Percentiles rank a stretch among this genome's conserved stretches.
These are phyloP conservation scores for Thozetella sp. DNA, from an alignment of 495 filamentous ascomycete species.

Conservation along the genomic window DNA sequence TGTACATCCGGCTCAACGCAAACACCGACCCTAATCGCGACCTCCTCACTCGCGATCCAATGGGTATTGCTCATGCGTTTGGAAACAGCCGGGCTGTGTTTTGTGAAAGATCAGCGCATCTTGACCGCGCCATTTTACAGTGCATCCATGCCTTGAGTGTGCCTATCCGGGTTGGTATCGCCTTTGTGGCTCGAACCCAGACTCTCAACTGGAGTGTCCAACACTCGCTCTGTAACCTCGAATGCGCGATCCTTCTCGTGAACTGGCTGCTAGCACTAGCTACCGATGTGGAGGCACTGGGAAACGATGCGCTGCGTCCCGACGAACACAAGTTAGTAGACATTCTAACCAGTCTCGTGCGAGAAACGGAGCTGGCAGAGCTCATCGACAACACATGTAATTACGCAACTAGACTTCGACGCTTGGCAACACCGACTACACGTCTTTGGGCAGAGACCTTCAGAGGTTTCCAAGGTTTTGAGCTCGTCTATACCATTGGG, in stretches of 20 bases:
- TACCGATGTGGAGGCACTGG: background rate
- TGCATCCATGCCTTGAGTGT: background rate
- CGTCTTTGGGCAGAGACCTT: background rate
- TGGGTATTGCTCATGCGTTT: background rate
- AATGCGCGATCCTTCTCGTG: background rate
- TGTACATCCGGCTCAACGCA: background rate
- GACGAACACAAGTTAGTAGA: background rate
- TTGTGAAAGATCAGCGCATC: background rate
- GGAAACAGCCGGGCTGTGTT: too few species aligned
- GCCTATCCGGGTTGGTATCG: background rate
- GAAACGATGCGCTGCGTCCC: background rate
- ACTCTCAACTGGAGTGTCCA: background rate
- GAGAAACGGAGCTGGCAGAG: background rate
- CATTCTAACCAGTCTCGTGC: background rate
- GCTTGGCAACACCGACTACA: background rate
- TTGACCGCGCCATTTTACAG: background rate
- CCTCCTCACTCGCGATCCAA: background rate
- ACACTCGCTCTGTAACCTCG: background rate
- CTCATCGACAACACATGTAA: background rate
- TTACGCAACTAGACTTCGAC: too few species aligned
- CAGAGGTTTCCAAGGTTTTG: background rate
- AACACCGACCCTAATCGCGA: background rate
- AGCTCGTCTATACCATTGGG: background rate
- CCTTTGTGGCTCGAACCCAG: background rate
- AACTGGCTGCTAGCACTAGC: background rate